phyloP scores from a whole-genome alignment of 352 stramenopile species.

The Globisporangium uncinulatum region DNA sequence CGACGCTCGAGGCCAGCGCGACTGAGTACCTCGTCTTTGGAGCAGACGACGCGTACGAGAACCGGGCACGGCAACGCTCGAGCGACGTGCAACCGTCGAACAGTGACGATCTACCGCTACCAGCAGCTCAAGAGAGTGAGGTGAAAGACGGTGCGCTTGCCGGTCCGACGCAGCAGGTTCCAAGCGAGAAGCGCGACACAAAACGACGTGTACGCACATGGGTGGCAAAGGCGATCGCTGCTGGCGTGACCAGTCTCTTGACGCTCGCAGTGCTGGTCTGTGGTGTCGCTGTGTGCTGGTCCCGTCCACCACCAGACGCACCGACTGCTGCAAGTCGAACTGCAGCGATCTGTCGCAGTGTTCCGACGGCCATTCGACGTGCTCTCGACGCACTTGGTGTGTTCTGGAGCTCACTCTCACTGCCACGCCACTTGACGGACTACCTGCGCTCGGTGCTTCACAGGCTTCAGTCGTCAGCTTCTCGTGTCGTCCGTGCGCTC shows the following conservation, averaged over 20 bases:
- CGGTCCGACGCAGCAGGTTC: no score
- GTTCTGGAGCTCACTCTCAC: not conserved
- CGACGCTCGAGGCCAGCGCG: not conserved
- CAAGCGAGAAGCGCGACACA: not conserved
- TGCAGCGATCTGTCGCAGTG: not conserved
- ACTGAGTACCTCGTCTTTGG: not conserved
- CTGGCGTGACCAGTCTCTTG: not conserved
- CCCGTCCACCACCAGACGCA: not conserved
- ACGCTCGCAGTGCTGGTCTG: not conserved
- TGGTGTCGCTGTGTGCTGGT: not conserved
- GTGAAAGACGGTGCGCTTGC: no score
- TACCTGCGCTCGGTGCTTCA: not conserved
- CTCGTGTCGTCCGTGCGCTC: not conserved
- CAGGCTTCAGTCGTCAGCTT: not conserved
- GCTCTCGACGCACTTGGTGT: not conserved
- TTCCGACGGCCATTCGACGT: not conserved
- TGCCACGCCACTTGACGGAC: not conserved
- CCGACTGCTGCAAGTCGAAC: not conserved
- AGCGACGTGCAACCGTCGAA: not conserved
- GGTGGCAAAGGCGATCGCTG: not conserved
- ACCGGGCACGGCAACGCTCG: not conserved
- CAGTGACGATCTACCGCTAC: not conserved
- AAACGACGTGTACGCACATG: not conserved
- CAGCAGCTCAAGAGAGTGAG: no score
- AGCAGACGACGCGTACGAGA: not conserved